These are phyloP conservation scores for Fusarium globosum DNA, from an alignment of 2,329 filamentous ascomycete genomes.

Conservation along the genomic window DNA sequence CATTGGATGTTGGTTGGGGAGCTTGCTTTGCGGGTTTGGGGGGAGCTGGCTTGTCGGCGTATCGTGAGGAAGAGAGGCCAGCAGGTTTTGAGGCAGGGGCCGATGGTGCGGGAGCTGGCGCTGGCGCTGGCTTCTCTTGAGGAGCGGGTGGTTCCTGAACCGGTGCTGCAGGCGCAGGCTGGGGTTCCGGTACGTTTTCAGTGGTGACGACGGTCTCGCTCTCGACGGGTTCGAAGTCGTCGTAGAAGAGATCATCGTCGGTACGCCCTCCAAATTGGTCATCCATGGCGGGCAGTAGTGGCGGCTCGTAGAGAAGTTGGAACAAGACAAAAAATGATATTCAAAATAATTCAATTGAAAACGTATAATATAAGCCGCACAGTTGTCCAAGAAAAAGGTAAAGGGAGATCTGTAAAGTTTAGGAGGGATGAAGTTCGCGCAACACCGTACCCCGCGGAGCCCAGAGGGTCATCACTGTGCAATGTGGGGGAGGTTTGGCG, in stretches of 20 bases:
- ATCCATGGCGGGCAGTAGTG: conserved; percentile 57
- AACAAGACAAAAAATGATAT: neutral
- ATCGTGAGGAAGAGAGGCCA: conserved; percentile 48
- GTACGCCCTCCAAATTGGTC: conserved; percentile 71
- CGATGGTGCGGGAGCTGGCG: conserved; percentile 22
- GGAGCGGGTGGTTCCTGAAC: conserved; percentile 4
- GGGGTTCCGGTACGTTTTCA: conserved; percentile 25
- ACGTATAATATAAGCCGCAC: neutral
- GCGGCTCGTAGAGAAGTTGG: neutral
- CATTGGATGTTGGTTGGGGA: conserved; percentile 38
- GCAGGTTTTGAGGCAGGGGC: conserved; percentile 21
- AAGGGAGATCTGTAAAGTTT: neutral
- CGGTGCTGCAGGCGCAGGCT: neutral
- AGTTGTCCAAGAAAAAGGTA: neutral
- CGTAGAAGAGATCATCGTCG: conserved; percentile 71
- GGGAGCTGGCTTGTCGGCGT: conserved; percentile 47
- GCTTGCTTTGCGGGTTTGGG: conserved; percentile 29
- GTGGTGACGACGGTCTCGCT: conserved; percentile 47
- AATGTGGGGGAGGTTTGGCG: conserved; percentile 9
- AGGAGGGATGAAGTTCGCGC: conserved; percentile 5
- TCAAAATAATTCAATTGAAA: neutral
- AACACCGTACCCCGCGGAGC: conserved; percentile 37
- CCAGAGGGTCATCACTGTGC: neutral
- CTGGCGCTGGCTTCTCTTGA: conserved; percentile 23
- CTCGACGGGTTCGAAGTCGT: conserved; percentile 69